Percentiles rank a stretch among this genome's conserved stretches.
phyloP scores from a whole-genome alignment of 2,329 filamentous ascomycete species.

The Emmonsia crescens region DNA sequence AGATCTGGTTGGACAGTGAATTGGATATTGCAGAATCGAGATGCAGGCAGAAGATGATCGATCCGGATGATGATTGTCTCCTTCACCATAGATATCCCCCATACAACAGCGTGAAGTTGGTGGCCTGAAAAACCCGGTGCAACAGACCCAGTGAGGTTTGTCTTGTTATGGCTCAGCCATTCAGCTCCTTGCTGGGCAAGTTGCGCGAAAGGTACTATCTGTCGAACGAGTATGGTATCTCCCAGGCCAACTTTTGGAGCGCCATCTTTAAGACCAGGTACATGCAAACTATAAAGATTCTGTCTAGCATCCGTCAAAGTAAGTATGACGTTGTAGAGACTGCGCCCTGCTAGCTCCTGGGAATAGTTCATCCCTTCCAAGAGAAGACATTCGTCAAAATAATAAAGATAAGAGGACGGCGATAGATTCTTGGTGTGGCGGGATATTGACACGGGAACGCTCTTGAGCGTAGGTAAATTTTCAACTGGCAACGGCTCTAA shows the following conservation, averaged over 20 bases:
- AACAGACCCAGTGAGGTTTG: conserved; percentile 10
- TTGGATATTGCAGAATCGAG: conserved; percentile 15
- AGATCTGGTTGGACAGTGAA: conserved; percentile 14
- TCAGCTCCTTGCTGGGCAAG: conserved; percentile 10
- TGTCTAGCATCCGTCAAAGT: conserved; percentile 4
- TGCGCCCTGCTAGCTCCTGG: conserved; percentile 11
- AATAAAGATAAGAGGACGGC: conserved; percentile 12
- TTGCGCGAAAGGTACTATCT: conserved; percentile 15
- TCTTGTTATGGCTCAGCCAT: conserved; percentile 13
- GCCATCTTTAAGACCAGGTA: conserved; percentile 19
- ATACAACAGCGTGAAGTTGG: conserved; percentile 17
- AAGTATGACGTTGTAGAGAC: conserved; percentile 15
- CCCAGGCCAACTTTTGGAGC: conserved; percentile 17
- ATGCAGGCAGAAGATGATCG: conserved; percentile 10
- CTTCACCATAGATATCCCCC: conserved; percentile 13
- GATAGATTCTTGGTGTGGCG: conserved; percentile 8
- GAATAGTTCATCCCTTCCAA: conserved; percentile 16
- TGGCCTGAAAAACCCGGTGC: conserved; percentile 19
- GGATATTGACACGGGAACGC: conserved; percentile 7
- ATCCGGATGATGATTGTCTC: conserved; percentile 16
- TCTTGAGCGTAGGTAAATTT: conserved; percentile 9
- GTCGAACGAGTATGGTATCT: conserved; percentile 18
- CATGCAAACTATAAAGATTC: conserved; percentile 15
- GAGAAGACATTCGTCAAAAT: conserved; percentile 18
- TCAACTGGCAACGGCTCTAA: conserved; percentile 10